Evolutionary conservation across 164 flowering plant genomes (phyloP).

Genomic region (Taxillus chinensis): DNA sequence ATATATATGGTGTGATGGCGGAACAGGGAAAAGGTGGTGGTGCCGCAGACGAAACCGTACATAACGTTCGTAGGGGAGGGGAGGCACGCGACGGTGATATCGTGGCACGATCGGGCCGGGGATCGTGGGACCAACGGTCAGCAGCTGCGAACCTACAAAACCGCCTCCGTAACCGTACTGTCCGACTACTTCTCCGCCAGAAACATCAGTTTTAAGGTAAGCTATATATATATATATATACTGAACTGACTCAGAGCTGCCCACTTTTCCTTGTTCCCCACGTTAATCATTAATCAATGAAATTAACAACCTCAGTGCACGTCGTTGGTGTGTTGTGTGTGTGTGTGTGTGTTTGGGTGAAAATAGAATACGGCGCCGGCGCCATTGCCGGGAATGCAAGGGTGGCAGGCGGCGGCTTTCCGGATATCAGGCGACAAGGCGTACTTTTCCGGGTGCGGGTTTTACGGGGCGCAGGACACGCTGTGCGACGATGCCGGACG

Average conservation of each 20-base stretch:
- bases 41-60: slow-evolving; percentile 73
- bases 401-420: slow-evolving; percentile 94
- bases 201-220: slow-evolving; percentile 93
- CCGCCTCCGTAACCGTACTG: slow-evolving; percentile 80
- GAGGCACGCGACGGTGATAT: slow-evolving; percentile 59
- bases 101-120: slow-evolving; percentile 87
- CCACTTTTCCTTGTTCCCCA: too few species aligned
- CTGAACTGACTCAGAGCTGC: background rate
- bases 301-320: too few species aligned
- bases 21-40: slow-evolving; percentile 81
- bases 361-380: slow-evolving; percentile 90
- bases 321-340: too few species aligned
- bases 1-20: slow-evolving; percentile 5
- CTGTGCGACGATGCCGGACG: slow-evolving; percentile 90
- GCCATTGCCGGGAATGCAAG: slow-evolving; percentile 87
- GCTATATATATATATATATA: background rate
- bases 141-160: slow-evolving; percentile 72
- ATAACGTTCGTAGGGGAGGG: slow-evolving; percentile 85
- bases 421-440: slow-evolving; percentile 95
- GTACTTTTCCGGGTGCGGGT: slow-evolving; percentile 73
- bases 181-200: slow-evolving; percentile 73
- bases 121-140: slow-evolving; percentile 75
- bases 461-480: slow-evolving; percentile 91
- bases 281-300: too few species aligned
- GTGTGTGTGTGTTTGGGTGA: too few species aligned